These are phyloP conservation scores for Eucalyptus albens DNA, from an alignment of 345 rosid species.

Conservation along the genomic window DNA sequence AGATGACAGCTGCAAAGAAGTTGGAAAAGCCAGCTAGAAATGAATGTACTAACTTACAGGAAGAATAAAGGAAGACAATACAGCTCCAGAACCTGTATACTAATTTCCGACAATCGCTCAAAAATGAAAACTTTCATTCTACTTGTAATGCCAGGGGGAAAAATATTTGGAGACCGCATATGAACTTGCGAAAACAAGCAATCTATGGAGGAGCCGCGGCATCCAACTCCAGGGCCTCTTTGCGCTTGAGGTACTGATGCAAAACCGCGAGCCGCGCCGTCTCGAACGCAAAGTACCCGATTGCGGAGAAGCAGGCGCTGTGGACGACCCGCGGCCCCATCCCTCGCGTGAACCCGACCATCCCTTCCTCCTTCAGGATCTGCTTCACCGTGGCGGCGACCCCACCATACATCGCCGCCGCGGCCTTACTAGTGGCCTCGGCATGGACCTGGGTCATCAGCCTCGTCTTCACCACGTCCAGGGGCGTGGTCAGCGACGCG, in stretches of 20 bases:
- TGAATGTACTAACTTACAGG: not conserved
- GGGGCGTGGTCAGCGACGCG: conserved; percentile 76
- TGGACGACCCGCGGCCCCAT: conserved; percentile 88
- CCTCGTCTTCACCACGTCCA: conserved; percentile 92
- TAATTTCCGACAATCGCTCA: not conserved
- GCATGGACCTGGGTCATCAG: conserved; percentile 73
- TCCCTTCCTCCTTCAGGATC: conserved; percentile 85
- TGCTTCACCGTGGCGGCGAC: conserved; percentile 53
- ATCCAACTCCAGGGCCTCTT: conserved; percentile 8
- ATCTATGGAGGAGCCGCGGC: not conserved
- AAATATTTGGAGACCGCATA: not conserved
- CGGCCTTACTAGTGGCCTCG: conserved; percentile 28
- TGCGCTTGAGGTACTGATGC: conserved; percentile 55
- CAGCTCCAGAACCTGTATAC: not conserved
- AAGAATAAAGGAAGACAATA: not conserved
- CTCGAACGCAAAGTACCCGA: conserved; percentile 94
- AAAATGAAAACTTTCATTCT: not conserved
- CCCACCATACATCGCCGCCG: conserved; percentile 58
- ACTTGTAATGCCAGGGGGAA: not conserved
- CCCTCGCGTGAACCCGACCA: conserved; percentile 75
- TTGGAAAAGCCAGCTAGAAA: not conserved
- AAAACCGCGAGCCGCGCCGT: conserved; percentile 74
- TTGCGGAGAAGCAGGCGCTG: conserved; percentile 83
- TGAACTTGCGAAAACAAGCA: not conserved
- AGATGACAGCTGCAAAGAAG: not conserved